Base-by-base conservation (phyloP, 2,329 filamentous ascomycete genomes). In the Penicillium sp. region DNA sequence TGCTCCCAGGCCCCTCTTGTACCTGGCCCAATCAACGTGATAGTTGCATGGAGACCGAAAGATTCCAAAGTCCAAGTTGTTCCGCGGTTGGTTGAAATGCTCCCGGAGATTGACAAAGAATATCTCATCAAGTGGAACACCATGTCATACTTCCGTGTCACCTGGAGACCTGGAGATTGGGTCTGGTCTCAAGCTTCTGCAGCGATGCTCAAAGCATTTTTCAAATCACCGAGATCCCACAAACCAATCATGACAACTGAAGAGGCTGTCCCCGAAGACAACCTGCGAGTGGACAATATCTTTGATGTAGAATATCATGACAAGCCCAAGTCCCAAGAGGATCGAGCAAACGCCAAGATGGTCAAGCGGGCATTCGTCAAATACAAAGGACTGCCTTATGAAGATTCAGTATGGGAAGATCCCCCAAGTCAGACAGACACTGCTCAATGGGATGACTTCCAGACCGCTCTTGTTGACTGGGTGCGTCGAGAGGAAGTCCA, bases 101-200 rank as follows among this genome's bases (percentile, higher is more conserved):
- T 90, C n/a, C 72, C 75, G 10, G 88, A 94, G 66, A 88, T 91
- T 51, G 80, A 89, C n/a, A 92, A 92, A 61, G 91, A 97, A 62
- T 99, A 97, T 66, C 81, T 99, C 2, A 76, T 99, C 63, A 96
- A 94, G 69, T 97, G 92, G 90, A 85, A 88, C 41, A 79, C 80
- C 0, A 80, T 84, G 52, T 96, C 93, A 0, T 95, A 97, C 66
- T 88, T 86, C 59, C 87, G 90, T 60, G 90, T 89, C 49, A 80
- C 79, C 7, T 99, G 95, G 94, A 89, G 91, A 81, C 85, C 91
- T 9, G 94, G 93, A 11, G 81, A 88, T 14, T 99, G 94, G 94
- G 82, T 96, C 0, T 93, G 84, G 79, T 91, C 91, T 6, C 79
- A 88, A 9, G 82, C 84, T 14, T 75, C 81, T 11, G 64, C 74